Evolutionary conservation across 2,329 filamentous ascomycete species (phyloP).

Genomic region (Botrytis hyacinthi): DNA sequence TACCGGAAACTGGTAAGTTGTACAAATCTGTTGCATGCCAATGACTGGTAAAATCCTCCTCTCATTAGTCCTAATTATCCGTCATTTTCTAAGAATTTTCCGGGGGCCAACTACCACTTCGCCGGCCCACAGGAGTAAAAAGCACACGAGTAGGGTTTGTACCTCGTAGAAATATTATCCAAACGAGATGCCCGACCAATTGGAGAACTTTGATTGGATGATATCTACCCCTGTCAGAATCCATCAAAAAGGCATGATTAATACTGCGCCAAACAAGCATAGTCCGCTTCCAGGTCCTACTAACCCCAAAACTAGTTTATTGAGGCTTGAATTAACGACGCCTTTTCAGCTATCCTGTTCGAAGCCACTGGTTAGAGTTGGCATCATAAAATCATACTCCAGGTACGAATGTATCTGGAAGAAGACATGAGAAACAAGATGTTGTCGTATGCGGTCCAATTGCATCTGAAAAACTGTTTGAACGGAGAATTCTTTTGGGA

Average conservation of each 20-base stretch:
- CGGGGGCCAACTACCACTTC: background rate
- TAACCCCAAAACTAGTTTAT: background rate
- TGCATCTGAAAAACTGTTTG: background rate
- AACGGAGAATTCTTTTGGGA: background rate
- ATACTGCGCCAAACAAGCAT: conserved; percentile 1
- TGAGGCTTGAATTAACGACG: conserved; percentile 5
- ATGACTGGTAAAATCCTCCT: background rate
- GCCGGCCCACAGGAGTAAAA: background rate
- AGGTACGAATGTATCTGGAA: background rate
- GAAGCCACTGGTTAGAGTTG: conserved; percentile 7
- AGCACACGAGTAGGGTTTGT: background rate
- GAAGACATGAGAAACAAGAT: background rate
- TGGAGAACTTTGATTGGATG: background rate
- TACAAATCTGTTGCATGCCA: background rate
- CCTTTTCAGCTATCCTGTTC: conserved; percentile 17
- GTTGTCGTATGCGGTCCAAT: background rate
- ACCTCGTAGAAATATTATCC: conserved; percentile 1
- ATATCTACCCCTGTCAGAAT: background rate
- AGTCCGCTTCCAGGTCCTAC: background rate
- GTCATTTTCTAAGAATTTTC: background rate
- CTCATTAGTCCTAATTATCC: background rate
- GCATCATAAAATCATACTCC: background rate
- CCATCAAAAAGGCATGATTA: background rate
- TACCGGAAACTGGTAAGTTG: background rate
- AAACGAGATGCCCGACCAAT: background rate